Percentiles rank a stretch among this genome's conserved stretches.
phyloP scores from a whole-genome alignment of 805 yeast genomes.

The Candida pseudofarinosa region DNA sequence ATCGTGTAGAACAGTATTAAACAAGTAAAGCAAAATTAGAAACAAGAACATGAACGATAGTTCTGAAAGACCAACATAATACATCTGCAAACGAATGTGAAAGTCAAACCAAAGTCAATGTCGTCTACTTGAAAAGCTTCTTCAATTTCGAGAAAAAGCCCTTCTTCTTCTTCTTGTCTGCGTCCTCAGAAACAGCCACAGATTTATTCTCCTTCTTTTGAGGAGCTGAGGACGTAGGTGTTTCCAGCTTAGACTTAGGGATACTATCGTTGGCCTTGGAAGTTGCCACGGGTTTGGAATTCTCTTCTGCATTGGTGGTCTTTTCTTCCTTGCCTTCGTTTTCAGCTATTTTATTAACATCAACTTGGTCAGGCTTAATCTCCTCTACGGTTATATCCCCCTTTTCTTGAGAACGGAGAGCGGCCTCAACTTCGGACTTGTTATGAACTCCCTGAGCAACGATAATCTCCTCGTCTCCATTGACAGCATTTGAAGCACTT shows the following conservation, averaged over 20 bases:
- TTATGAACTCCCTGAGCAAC: constrained; percentile 34
- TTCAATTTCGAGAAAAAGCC: constrained; percentile 31
- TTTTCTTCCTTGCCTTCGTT: constrained; percentile 35
- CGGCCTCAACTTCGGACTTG: constrained; percentile 27
- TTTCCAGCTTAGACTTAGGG: constrained; percentile 7
- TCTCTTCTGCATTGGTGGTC: constrained; percentile 35
- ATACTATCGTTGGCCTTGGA: neutral
- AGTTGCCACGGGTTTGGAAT: constrained; percentile 3
- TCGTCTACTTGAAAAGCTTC: constrained; percentile 12
- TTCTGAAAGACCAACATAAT: neutral
- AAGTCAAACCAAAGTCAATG: no score
- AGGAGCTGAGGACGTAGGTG: constrained; percentile 8
- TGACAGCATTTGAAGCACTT: constrained; percentile 9
- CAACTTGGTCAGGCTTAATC: constrained; percentile 38
- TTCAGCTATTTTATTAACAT: constrained; percentile 31
- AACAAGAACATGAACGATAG: neutral
- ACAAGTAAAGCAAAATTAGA: neutral
- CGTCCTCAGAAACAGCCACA: constrained; percentile 4
- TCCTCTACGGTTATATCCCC: constrained; percentile 38
- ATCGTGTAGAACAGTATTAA: neutral
- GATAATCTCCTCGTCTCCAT: constrained; percentile 30
- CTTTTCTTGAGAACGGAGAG: constrained; percentile 31
- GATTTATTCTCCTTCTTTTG: constrained; percentile 13
- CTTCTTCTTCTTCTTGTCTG: constrained; percentile 37
- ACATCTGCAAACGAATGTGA: neutral